Evolutionary conservation across 129 eudicot species (phyloP).

Genomic region (Chrysanthemum makinoi): DNA sequence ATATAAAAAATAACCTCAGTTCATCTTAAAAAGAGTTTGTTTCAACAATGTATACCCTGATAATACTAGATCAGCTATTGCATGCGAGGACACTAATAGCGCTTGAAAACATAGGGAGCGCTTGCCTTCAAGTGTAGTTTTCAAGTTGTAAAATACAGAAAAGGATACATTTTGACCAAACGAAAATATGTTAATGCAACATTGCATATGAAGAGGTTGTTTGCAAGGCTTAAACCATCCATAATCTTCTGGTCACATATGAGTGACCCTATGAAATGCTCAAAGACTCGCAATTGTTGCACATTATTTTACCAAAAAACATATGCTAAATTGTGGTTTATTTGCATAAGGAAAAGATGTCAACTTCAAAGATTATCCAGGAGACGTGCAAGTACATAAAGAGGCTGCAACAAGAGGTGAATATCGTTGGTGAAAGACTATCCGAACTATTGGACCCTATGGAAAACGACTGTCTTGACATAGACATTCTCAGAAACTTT

Average conservation of each 20-base stretch:
- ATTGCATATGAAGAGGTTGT: background rate
- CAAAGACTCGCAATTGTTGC: background rate
- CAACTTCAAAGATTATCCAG: slow-evolving; percentile 40
- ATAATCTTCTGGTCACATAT: background rate
- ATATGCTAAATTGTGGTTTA: slow-evolving; percentile 5
- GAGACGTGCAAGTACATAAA: slow-evolving; percentile 60
- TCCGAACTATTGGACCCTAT: slow-evolving; percentile 38
- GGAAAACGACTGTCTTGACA: slow-evolving; percentile 36
- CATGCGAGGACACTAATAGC: background rate
- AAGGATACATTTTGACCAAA: no score
- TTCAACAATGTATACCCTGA: background rate
- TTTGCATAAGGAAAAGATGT: slow-evolving; percentile 18
- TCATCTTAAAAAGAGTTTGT: background rate
- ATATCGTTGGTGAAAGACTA: slow-evolving; percentile 34
- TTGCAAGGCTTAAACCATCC: background rate
- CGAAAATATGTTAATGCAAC: no score
- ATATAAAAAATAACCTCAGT: background rate
- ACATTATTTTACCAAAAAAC: background rate
- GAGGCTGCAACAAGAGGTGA: slow-evolving; percentile 52
- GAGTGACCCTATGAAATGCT: slow-evolving; percentile 1
- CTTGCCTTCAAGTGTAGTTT: background rate
- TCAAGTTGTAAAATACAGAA: no score
- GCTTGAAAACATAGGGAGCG: background rate
- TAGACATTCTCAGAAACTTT: slow-evolving; percentile 39
- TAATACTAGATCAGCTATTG: background rate